Conservation (phyloP, 2,329 filamentous ascomycete genomes). For the Xylaria sp. region DNA sequence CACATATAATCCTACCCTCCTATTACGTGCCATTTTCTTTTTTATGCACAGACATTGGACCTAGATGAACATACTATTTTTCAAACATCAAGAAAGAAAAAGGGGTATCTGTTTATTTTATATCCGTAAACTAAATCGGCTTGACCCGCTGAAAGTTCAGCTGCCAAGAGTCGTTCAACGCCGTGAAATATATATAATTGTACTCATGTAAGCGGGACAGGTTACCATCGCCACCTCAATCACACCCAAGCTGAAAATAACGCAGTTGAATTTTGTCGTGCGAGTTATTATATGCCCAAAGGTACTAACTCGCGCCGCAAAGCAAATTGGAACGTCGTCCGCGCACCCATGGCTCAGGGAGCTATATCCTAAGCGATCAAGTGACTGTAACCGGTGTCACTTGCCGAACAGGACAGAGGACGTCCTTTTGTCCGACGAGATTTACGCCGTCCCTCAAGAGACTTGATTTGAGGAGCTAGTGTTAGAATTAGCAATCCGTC, state of each 20-base stretch:
- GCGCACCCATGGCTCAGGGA: neutral
- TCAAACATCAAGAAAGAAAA: constrained; percentile 1
- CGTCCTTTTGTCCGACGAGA: neutral
- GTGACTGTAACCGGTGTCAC: neutral
- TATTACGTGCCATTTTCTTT: neutral
- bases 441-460: no score
- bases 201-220: neutral
- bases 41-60: neutral
- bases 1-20: neutral
- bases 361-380: neutral
- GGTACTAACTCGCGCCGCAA: neutral
- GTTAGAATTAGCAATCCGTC: constrained; percentile 3
- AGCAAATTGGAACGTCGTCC: neutral
- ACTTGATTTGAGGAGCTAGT: neutral
- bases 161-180: neutral
- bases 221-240: neutral
- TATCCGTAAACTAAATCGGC: constrained; percentile 2
- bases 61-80: neutral
- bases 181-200: constrained; percentile 5
- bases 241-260: neutral
- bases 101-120: constrained; percentile 17
- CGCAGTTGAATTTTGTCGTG: neutral
- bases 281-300: neutral
- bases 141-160: neutral
- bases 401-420: neutral